Evolutionary conservation across 768 basidiomycete genomes (phyloP), one percentile per base, ranked within the genome.

Genomic region (Daedalea quercina): DNA sequence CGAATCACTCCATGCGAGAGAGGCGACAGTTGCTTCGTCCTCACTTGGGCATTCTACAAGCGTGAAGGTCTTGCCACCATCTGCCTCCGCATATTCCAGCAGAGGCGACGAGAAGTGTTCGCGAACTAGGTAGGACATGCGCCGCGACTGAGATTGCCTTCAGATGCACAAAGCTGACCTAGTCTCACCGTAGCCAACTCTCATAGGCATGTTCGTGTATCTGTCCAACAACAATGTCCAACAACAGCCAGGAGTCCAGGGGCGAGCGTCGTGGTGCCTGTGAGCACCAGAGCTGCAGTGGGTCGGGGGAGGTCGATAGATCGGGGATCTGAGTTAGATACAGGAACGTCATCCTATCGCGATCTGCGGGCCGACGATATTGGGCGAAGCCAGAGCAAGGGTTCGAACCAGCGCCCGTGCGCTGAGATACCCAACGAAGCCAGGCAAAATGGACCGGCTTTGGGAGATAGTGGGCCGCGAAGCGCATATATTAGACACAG

Each of bases 31-130:
- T 33, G 23, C 25, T 23, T 17, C 1, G n/a, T 13, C 20, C 78
- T 44, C 63, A 90, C 90, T 87, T 9, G 94, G 94, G 67, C 94
- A 96, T 71, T 92, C 90, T 15, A 94, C 81, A 7, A 97, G 76
- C 3, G 78, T 81, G 65, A 97, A 92, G 0, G 89, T 87, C 65
- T 79, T 71, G 4, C 79, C 81, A 20, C 76, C 71, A 60, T 95
- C 90, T 9, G 67, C 72, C 22, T 79, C 81, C 1, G 84, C 82
- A 62, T 85, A 90, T 64, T 95, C 94, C 2, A 98, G 80, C 15
- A 99, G 75, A 0, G 95, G 95, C 1, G 90, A 88, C 15, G 88
- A 90, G 70, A 97, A 97, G 67, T 96, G 94, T 64, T 92, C 90
- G 28, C 87, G 76, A 46, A 92, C 87, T 87, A 41, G 28, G 6